Evolutionary conservation across 345 rosid genomes (phyloP).

Genomic region (Sapria himalayana): DNA sequence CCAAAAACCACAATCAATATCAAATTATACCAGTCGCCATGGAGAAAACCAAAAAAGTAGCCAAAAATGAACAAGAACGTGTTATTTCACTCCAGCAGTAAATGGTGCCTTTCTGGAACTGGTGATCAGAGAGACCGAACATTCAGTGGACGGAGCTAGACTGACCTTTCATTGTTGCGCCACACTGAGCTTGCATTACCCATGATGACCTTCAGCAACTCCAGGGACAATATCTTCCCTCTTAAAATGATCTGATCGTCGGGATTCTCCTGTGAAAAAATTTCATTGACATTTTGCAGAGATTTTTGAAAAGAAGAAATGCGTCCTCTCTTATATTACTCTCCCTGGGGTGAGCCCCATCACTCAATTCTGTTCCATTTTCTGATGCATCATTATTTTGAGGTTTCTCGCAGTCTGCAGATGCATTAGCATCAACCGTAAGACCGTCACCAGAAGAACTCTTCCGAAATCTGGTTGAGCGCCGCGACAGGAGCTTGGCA

Average conservation of each 20-base stretch:
- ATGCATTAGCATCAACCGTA: constrained; percentile 26
- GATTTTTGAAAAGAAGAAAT: constrained; percentile 58
- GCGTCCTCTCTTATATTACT: constrained; percentile 86
- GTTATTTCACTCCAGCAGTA: too few relatives aligned
- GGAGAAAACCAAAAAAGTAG: background rate
- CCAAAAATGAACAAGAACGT: constrained; percentile 1
- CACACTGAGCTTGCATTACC: constrained; percentile 59
- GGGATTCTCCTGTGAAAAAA: constrained; percentile 62
- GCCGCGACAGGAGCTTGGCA: constrained; percentile 15
- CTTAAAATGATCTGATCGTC: constrained; percentile 88
- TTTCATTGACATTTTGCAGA: constrained; percentile 87
- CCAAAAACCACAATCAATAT: background rate
- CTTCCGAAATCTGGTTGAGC: too few relatives aligned
- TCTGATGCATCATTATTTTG: constrained; percentile 10
- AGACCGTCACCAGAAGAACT: constrained; percentile 11
- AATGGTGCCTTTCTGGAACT: too few relatives aligned
- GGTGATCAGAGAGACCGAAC: too few relatives aligned
- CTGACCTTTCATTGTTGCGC: constrained; percentile 61
- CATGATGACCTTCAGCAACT: constrained; percentile 60
- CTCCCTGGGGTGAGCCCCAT: too few relatives aligned
- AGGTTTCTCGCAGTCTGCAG: constrained; percentile 12
- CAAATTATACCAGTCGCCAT: background rate
- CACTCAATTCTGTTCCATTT: constrained; percentile 15
- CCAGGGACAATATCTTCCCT: constrained; percentile 69
- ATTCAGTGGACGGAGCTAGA: too few relatives aligned